Conservation (phyloP, 306 rosid genomes). For the Spatholobus suberectus region DNA sequence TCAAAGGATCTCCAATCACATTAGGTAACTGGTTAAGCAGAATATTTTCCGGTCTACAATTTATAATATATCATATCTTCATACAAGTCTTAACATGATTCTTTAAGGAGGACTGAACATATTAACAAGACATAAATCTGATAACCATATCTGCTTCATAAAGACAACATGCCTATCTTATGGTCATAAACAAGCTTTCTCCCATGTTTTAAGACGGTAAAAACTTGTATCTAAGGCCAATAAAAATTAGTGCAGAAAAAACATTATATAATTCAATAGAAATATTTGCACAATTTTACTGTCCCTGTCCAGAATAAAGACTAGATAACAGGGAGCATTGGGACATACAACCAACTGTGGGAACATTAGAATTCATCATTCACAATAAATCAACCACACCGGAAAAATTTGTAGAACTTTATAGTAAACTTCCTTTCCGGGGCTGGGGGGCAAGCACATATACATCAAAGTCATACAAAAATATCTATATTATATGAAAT, state of each 20-base stretch:
- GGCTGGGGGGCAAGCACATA: background rate
- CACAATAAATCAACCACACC: constrained; percentile 1
- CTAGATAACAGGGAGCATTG: background rate
- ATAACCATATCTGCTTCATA: background rate
- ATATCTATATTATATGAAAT: background rate
- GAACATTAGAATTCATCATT: constrained; percentile 21
- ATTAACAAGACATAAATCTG: constrained; percentile 22
- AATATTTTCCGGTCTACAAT: constrained; percentile 3
- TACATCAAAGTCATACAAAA: constrained; percentile 26
- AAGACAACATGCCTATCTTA: constrained; percentile 12
- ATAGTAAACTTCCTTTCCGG: background rate
- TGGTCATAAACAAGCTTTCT: background rate
- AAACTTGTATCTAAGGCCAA: background rate
- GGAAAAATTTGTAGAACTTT: background rate
- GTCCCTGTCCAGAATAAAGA: constrained; percentile 14
- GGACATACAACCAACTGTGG: constrained; percentile 3
- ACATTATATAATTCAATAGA: background rate
- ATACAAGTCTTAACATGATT: constrained; percentile 21
- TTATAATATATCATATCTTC: constrained; percentile 15
- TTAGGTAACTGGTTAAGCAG: background rate
- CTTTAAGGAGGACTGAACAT: constrained; percentile 12
- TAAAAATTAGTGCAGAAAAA: constrained; percentile 9
- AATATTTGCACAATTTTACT: background rate
- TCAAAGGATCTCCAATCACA: constrained; percentile 24
- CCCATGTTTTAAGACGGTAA: constrained; percentile 14